Base-by-base conservation (phyloP, 345 rosid genomes). In the Dipteronia dyeriana region DNA sequence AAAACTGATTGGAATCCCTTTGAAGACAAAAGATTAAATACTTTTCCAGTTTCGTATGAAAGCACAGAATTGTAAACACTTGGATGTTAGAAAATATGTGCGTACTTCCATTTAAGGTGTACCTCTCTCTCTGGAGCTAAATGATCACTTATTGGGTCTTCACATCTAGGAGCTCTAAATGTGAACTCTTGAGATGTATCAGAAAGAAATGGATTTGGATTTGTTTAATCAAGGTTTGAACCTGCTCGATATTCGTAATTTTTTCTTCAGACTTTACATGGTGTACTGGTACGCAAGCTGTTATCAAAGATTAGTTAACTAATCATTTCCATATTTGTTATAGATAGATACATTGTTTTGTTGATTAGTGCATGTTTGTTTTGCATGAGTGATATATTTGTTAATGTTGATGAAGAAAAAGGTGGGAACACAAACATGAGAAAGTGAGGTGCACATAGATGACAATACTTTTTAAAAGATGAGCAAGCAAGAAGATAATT, bases 401-500 rank as follows among this genome's bases (percentile, higher is more conserved):
- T 75, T 65, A 57, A 77, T 70, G 26, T 72, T 47, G 14, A 34
- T 68, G 72, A 68, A 75, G 75, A 68, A 74, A 75, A 71, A 74
- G 81, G 86, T 81, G 85, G 85, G 85, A 81, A 69, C 76, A 64
- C 78, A 67, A 80, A 62, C 62, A 22, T 49, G 71, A 51, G 82
- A 83, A 73, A 81, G 60, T 23, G 87, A 81, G 79, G 0, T 78
- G 81, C 81, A 49, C 70, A 2, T n/a, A 22, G 68, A 61, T 65
- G 22, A 70, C 39, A 65, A 53, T 71, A 23, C 79, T 84, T 83
- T 84, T 73, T 63, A 76, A 75, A 82, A 84, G 84, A 83, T 81
- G 69, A 74, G 61, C 57, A 75, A 84, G 81, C 81, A 64, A 81
- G 87, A 75, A 82, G 87, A 86, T 85, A 68, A 83, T 82, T 65